phyloP scores from a whole-genome alignment of 805 yeast genomes.

The Saturnispora quitensis region DNA sequence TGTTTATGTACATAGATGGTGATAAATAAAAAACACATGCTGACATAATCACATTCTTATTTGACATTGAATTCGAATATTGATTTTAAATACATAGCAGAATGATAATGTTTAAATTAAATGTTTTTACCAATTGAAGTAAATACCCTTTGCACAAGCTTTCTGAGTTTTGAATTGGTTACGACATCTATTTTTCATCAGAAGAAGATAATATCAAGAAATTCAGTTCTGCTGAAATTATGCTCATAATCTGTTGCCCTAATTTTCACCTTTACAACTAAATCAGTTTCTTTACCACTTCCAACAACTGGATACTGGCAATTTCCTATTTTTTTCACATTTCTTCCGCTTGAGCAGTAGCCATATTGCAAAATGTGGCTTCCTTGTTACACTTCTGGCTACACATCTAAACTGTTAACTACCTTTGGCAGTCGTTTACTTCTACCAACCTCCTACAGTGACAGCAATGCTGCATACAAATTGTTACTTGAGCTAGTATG shows the following conservation, averaged over 20 bases:
- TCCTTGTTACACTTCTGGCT: neutral
- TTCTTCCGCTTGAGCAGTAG: neutral
- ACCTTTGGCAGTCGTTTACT: neutral
- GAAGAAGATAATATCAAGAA: neutral
- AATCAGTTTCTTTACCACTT: neutral
- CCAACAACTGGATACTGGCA: neutral
- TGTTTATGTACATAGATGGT: neutral
- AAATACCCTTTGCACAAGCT: too few species aligned
- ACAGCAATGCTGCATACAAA: neutral
- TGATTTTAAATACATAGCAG: too few species aligned
- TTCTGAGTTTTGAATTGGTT: too few species aligned
- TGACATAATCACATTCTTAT: neutral
- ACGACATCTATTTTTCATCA: too few species aligned
- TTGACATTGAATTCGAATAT: neutral
- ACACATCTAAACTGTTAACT: neutral
- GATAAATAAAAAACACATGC: neutral
- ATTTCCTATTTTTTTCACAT: neutral
- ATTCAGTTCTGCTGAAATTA: neutral
- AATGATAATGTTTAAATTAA: too few species aligned
- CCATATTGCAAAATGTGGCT: neutral
- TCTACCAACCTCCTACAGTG: neutral
- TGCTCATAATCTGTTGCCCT: neutral
- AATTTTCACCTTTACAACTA: neutral
- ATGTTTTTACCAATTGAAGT: too few species aligned
- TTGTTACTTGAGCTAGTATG: neutral